Percentiles rank a stretch among this genome's conserved stretches.
These are phyloP conservation scores for Penicillium sp. DNA, from an alignment of 2,329 filamentous ascomycete genomes.

Conservation along the genomic window DNA sequence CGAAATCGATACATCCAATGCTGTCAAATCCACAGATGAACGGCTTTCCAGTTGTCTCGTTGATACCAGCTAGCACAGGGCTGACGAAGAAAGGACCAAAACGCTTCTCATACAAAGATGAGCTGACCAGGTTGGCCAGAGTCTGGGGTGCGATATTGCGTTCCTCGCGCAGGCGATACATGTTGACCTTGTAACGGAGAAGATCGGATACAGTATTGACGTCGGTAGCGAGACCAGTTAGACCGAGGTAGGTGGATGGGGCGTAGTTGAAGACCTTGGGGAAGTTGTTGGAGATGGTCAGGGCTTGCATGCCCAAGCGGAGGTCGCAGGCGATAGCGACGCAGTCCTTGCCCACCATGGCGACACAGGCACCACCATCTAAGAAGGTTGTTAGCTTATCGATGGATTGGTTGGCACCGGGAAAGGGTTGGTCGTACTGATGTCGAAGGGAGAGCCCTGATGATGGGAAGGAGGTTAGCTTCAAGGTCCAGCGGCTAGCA, in stretches of 20 bases:
- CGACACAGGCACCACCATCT: conserved; percentile 91
- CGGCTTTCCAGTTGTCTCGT: conserved; percentile 88
- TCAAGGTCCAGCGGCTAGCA: conserved; percentile 17
- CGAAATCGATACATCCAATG: conserved; percentile 99
- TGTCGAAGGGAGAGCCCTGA: conserved; percentile 89
- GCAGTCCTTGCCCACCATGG: conserved; percentile 99
- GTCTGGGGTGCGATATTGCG: conserved; percentile 92
- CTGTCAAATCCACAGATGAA: conserved; percentile 99
- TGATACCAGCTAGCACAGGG: conserved; percentile 91
- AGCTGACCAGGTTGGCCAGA: conserved; percentile 93
- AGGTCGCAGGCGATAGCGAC: conserved; percentile 99
- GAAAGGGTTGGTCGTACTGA: conserved; percentile 65
- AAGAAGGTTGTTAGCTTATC: conserved; percentile 14
- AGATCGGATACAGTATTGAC: conserved; percentile 92
- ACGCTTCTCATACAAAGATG: conserved; percentile 86
- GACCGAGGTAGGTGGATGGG: conserved; percentile 83
- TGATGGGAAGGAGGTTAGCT: conserved; percentile 39
- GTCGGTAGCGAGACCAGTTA: conserved; percentile 95
- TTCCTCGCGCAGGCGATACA: conserved; percentile 98
- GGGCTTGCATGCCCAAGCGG: conserved; percentile 90
- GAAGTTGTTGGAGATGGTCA: conserved; percentile 98
- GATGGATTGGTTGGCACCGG: conserved; percentile 4
- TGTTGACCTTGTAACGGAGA: conserved; percentile 99
- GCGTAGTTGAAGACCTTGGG: conserved; percentile 99
- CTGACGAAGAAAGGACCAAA: conserved; percentile 97